Evolutionary conservation across 352 stramenopile genomes (phyloP).

Genomic region (Pilasporangium apinafurcum): DNA sequence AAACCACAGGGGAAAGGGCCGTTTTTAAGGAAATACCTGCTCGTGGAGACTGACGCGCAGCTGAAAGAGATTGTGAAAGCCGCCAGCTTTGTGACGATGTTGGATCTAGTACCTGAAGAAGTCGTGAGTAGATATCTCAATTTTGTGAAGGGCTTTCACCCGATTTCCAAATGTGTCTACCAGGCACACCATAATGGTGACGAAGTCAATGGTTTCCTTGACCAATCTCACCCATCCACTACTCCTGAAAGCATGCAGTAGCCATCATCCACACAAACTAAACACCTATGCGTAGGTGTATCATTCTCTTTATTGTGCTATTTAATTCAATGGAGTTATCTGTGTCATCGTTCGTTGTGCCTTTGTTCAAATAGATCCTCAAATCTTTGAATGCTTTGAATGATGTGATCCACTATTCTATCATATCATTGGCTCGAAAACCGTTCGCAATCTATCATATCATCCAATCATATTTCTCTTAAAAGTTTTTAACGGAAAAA

Average conservation of each 20-base stretch:
- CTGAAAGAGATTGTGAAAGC: slow-evolving; percentile 15
- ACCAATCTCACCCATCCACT: too few species aligned
- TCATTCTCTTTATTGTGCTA: too few species aligned
- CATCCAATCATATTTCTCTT: background rate
- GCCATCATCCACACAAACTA: too few species aligned
- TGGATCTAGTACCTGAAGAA: slow-evolving; percentile 21
- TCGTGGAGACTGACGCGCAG: slow-evolving; percentile 5
- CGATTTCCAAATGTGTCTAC: slow-evolving; percentile 29
- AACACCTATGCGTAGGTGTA: too few species aligned
- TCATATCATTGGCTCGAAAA: background rate
- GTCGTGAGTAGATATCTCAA: slow-evolving; percentile 22
- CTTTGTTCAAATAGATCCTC: too few species aligned
- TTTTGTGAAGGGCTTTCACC: slow-evolving; percentile 34
- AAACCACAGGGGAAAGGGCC: slow-evolving; percentile 50
- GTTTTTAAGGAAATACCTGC: slow-evolving; percentile 32
- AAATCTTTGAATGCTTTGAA: background rate
- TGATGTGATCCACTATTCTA: background rate
- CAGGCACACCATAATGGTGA: slow-evolving; percentile 9
- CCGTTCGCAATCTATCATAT: background rate
- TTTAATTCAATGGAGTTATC: too few species aligned
- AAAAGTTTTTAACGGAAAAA: background rate
- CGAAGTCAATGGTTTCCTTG: too few species aligned
- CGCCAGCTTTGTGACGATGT: slow-evolving; percentile 18
- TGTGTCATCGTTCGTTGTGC: too few species aligned
- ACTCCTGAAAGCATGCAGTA: too few species aligned